Percentiles rank a stretch among this genome's conserved stretches.
phyloP scores from a whole-genome alignment of 495 filamentous ascomycete species.

The Choiromyces venosus region DNA sequence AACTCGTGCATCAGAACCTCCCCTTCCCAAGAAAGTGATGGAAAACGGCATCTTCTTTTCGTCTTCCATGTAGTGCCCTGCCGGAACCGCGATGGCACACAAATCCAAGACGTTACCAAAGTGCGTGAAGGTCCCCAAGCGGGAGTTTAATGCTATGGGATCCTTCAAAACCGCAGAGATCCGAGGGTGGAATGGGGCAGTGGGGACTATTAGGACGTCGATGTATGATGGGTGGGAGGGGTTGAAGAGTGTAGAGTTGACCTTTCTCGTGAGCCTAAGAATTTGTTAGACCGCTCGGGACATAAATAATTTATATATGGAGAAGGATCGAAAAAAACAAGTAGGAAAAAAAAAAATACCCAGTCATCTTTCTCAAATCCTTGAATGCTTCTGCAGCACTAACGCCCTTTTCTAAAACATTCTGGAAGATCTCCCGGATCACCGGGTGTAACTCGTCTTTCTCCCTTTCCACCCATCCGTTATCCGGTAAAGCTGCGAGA shows the following conservation, averaged over 20 bases:
- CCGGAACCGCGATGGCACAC: constrained; percentile 57
- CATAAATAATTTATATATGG: no score
- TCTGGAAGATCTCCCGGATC: constrained; percentile 50
- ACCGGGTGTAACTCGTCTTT: constrained; percentile 52
- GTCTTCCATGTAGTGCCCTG: constrained; percentile 46
- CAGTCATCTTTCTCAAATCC: constrained; percentile 43
- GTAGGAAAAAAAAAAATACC: constrained; percentile 3
- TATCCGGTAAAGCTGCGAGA: constrained; percentile 48
- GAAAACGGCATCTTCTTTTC: constrained; percentile 55
- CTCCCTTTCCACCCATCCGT: constrained; percentile 45
- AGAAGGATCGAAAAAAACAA: neutral
- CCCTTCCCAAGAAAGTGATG: constrained; percentile 56
- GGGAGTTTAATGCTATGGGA: constrained; percentile 53
- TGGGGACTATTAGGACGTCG: constrained; percentile 59
- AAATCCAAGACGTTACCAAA: constrained; percentile 62
- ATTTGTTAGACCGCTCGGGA: neutral
- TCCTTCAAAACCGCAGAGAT: constrained; percentile 54
- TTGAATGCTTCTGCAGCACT: constrained; percentile 53
- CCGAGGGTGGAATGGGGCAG: constrained; percentile 55
- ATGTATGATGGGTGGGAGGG: constrained; percentile 42
- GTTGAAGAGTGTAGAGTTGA: constrained; percentile 22
- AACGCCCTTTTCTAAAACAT: constrained; percentile 47
- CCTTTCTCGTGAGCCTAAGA: constrained; percentile 26
- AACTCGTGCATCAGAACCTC: constrained; percentile 53
- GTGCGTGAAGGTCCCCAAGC: constrained; percentile 58